phyloP scores from a whole-genome alignment of 1,284 basidiomycete species.

The Cutaneotrichosporon sp. region DNA sequence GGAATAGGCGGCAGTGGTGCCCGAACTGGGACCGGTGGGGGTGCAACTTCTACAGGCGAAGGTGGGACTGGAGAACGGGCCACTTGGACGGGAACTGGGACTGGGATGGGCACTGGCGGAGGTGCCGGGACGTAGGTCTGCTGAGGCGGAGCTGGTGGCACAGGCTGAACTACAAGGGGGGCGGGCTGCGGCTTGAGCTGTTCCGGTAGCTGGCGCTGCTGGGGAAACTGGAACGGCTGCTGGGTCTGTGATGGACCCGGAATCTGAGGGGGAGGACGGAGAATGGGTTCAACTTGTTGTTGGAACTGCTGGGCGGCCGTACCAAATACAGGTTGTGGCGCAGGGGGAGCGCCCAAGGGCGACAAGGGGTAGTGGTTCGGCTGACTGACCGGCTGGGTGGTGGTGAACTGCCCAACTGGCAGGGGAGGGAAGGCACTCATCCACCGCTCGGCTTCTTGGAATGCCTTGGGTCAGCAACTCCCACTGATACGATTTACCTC shows the following conservation, averaged over 20 bases:
- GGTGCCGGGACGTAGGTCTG: neutral
- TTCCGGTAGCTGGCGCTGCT: neutral
- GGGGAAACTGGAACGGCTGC: neutral
- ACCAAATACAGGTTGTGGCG: neutral
- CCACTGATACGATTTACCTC: slow-evolving; percentile 28
- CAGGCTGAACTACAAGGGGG: no score
- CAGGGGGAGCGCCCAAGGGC: neutral
- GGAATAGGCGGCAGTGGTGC: no score
- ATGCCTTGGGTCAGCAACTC: slow-evolving; percentile 30
- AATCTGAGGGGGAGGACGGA: neutral
- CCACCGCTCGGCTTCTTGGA: slow-evolving; percentile 44
- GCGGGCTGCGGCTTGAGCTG: neutral
- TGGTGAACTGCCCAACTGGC: neutral
- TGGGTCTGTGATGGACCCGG: neutral
- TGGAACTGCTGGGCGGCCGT: slow-evolving; percentile 3
- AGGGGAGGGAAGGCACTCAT: neutral
- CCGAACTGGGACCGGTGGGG: no score
- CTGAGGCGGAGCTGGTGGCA: no score
- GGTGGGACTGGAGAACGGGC: no score
- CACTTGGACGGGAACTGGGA: no score
- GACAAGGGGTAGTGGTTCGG: neutral
- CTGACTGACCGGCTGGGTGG: neutral
- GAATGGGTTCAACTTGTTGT: neutral
- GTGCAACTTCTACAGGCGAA: no score
- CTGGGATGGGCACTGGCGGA: neutral